phyloP scores from a whole-genome alignment of 2,329 filamentous ascomycete species.

The Fusarium sp. region DNA sequence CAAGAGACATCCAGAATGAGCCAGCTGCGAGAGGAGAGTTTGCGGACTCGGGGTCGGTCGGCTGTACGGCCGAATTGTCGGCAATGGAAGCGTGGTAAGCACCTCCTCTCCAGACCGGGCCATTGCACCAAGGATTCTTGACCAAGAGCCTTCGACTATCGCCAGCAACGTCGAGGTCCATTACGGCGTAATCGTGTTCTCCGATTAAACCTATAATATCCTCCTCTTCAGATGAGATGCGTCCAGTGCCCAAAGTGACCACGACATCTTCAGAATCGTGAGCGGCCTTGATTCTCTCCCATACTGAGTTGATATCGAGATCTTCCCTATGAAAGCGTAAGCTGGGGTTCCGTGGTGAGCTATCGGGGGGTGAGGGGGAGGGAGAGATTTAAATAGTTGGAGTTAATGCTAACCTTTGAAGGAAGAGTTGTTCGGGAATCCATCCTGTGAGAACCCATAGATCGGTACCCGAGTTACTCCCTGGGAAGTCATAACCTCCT shows the following conservation, averaged over 20 bases:
- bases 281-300: constrained; percentile 79
- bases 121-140: constrained; percentile 96
- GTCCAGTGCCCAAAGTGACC: constrained; percentile 90
- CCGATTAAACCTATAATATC: constrained; percentile 83
- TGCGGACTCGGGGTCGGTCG: constrained; percentile 15
- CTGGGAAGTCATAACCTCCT: constrained; percentile 96
- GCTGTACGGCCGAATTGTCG: background rate
- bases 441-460: constrained; percentile 93
- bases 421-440: constrained; percentile 95
- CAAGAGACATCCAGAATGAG: constrained; percentile 94
- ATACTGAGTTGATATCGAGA: constrained; percentile 79
- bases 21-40: constrained; percentile 60
- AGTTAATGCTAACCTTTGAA: constrained; percentile 71
- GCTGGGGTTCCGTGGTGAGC: constrained; percentile 1
- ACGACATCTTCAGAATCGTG: constrained; percentile 85
- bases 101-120: constrained; percentile 74
- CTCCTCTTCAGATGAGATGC: constrained; percentile 81
- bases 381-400: background rate
- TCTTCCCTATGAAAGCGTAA: constrained; percentile 71
- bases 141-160: constrained; percentile 79
- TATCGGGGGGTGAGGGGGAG: background rate
- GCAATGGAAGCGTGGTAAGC: background rate
- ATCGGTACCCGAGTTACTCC: constrained; percentile 96
- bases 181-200: constrained; percentile 93
- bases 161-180: constrained; percentile 76